phyloP scores from a whole-genome alignment of 441 rosid species.

The Erysimum cheiri region DNA sequence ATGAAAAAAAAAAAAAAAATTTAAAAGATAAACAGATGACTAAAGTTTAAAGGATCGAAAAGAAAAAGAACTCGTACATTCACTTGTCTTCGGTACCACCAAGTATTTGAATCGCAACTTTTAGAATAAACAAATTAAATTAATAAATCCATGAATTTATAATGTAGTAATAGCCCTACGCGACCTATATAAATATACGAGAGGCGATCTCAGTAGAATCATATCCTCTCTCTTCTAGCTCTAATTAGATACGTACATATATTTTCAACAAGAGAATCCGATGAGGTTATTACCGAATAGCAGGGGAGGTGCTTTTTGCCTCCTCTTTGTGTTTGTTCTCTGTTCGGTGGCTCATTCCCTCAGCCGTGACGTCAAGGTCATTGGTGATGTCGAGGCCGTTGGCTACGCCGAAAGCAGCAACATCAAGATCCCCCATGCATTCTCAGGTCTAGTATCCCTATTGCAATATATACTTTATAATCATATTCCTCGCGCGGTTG shows the following conservation, averaged over 20 bases:
- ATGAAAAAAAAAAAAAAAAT: neutral
- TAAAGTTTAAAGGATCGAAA: neutral
- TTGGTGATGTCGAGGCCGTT: conserved; percentile 39
- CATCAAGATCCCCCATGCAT: conserved; percentile 52
- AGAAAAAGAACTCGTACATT: conserved; percentile 1
- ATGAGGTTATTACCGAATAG: conserved; percentile 53
- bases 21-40: neutral
- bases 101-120: conserved; percentile 13
- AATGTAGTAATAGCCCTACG: neutral
- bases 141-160: neutral
- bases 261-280: conserved; percentile 24
- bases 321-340: conserved; percentile 38
- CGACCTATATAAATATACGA: conserved; percentile 30
- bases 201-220: conserved; percentile 17
- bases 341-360: conserved; percentile 33
- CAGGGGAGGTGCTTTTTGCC: conserved; percentile 48
- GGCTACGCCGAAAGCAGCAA: conserved; percentile 53
- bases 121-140: conserved; percentile 10
- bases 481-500: neutral
- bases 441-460: conserved; percentile 51
- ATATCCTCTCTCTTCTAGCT: conserved; percentile 25
- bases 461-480: neutral
- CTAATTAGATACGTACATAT: neutral
- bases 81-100: conserved; percentile 27
- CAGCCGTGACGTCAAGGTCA: conserved; percentile 16